Percentiles rank a stretch among this genome's conserved stretches.
These are phyloP conservation scores for Mycena filopes DNA, from an alignment of 768 basidiomycete genomes.

Conservation along the genomic window DNA sequence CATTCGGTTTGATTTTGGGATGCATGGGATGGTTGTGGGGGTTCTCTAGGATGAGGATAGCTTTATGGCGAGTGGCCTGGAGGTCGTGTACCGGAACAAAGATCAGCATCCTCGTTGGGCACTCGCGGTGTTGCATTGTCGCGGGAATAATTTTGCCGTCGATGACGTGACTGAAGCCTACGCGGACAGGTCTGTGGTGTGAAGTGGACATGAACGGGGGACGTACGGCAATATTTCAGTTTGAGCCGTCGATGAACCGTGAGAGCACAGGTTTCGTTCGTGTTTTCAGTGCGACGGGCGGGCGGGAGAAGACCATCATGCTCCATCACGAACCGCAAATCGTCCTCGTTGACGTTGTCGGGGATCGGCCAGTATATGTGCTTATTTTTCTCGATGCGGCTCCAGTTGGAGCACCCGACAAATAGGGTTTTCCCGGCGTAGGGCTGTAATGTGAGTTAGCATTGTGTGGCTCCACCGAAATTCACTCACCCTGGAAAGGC, in stretches of 20 bases:
- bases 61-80: neutral
- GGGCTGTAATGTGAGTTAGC: neutral
- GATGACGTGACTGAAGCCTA: slow-evolving; percentile 14
- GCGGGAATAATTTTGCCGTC: neutral
- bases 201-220: neutral
- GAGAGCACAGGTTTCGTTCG: slow-evolving; percentile 10
- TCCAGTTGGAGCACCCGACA: slow-evolving; percentile 21
- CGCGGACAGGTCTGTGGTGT: neutral
- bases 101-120: slow-evolving; percentile 4
- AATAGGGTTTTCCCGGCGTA: neutral
- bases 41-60: neutral
- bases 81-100: slow-evolving; percentile 1
- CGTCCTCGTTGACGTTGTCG: slow-evolving; percentile 13
- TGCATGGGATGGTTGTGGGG: slow-evolving; percentile 21
- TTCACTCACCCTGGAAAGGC: neutral
- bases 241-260: slow-evolving; percentile 13
- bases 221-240: slow-evolving; percentile 13
- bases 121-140: neutral
- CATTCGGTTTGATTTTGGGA: slow-evolving; percentile 11
- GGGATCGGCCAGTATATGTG: slow-evolving; percentile 16
- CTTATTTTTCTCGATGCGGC: neutral
- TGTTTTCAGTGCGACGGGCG: no score
- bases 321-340: slow-evolving; percentile 13
- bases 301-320: slow-evolving; percentile 7
- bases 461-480: neutral